Evolutionary conservation across 768 basidiomycete species (phyloP).

Genomic region (Suillus placidus): DNA sequence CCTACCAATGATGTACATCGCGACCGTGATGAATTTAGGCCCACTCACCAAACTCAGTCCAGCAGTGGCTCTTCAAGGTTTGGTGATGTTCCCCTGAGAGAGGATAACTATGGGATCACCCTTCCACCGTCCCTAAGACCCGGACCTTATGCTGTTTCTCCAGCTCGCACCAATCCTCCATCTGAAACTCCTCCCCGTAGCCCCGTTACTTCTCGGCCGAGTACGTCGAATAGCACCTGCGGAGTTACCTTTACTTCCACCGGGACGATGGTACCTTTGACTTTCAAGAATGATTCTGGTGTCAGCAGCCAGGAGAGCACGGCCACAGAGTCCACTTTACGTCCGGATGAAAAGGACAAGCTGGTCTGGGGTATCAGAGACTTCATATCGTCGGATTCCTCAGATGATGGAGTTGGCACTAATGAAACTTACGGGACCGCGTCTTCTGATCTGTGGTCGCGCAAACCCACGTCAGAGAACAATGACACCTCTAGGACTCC

Average conservation of each 20-base stretch:
- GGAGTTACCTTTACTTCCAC: slow-evolving; percentile 30
- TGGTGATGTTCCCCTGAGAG: slow-evolving; percentile 32
- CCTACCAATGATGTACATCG: slow-evolving; percentile 25
- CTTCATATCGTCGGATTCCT: slow-evolving; percentile 17
- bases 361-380: slow-evolving; percentile 32
- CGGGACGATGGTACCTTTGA: slow-evolving; percentile 28
- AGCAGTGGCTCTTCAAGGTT: slow-evolving; percentile 33
- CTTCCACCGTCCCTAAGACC: slow-evolving; percentile 32
- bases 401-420: slow-evolving; percentile 26
- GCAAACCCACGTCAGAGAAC: slow-evolving; percentile 32
- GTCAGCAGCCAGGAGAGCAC: slow-evolving; percentile 34
- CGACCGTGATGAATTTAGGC: slow-evolving; percentile 34
- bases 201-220: slow-evolving; percentile 52
- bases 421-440: slow-evolving; percentile 34
- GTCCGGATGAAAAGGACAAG: slow-evolving; percentile 35
- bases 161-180: slow-evolving; percentile 35
- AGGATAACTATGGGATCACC: slow-evolving; percentile 30
- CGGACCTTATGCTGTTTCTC: slow-evolving; percentile 27
- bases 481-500: slow-evolving; percentile 19
- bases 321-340: slow-evolving; percentile 34
- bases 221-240: slow-evolving; percentile 36
- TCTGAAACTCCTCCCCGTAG: slow-evolving; percentile 64
- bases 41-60: slow-evolving; percentile 32
- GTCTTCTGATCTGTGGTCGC: slow-evolving; percentile 35
- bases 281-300: slow-evolving; percentile 27